Evolutionary conservation across 208 protist species (phyloP), one percentile per base, ranked within the genome.

Genomic region (Lotmaria passim): DNA sequence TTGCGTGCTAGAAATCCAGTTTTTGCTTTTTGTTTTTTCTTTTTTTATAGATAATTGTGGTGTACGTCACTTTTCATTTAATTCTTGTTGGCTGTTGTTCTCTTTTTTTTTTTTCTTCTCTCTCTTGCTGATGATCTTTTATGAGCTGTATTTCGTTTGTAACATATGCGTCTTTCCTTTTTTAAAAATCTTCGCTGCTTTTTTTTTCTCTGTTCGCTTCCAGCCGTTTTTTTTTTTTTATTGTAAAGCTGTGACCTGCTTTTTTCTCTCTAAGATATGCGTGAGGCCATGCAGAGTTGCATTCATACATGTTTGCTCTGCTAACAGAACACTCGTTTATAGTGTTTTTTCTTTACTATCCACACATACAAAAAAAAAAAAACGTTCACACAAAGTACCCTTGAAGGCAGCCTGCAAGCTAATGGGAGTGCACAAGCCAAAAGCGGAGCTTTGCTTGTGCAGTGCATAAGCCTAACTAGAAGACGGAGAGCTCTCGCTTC

Each of bases 21-120:
- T n/a, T n/a, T n/a, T n/a, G n/a, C n/a, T n/a, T n/a, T n/a, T n/a
- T 39, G 12, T 39, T 61, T 65, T 62, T 7, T 51, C 30, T 73
- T 28, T 52, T 14, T 52, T 30, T 26, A 46, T 46, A 17, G 6
- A 3, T 46, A 46, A 21, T 7, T 46, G 41, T 46, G 8, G 36
- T 39, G 36, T 14, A 39, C 36, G 36, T 39, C 12, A 39, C 36
- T 39, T 39, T 39, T 12, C 36, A n/a, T n/a, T n/a, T 41, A 12
- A 41, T 41, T 7, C 36, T 7, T 41, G 15, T 3, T 46, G 41
- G 41, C 11, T 46, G 24, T 26, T 34, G 10, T 50, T 41, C 48
- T 73, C 67, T 63, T 64, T 38, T 50, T 46, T 43, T 19, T 56
- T 26, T n/a, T 57, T 24, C 30, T 43, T 58, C 15, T 57, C n/a